Evolutionary conservation across 345 rosid species (phyloP).

Genomic region (Cardiospermum halicacabum): DNA sequence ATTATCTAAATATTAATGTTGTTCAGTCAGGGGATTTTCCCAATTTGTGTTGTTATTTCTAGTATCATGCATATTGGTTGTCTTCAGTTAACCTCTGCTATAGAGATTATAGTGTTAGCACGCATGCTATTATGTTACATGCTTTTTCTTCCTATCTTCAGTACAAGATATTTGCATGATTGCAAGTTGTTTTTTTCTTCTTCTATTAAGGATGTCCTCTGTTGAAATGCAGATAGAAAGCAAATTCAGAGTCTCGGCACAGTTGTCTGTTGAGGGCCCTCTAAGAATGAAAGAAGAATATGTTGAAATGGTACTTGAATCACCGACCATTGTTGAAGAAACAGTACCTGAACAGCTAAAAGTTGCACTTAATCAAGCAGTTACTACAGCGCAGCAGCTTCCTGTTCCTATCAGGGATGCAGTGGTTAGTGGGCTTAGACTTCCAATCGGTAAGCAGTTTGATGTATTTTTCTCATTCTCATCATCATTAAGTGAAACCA

Average conservation of each 20-base stretch:
- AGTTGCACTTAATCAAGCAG: slow-evolving; percentile 71
- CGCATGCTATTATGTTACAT: neutral
- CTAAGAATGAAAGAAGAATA: slow-evolving; percentile 84
- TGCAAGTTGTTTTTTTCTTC: neutral
- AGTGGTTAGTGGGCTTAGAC: slow-evolving; percentile 55
- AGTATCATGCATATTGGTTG: neutral
- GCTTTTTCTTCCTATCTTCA: slow-evolving; percentile 2
- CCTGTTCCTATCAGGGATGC: slow-evolving; percentile 71
- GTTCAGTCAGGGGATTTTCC: neutral
- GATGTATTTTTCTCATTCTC: neutral
- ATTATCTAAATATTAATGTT: neutral
- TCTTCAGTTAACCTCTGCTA: neutral
- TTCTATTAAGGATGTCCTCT: neutral
- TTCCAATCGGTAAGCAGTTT: slow-evolving; percentile 73
- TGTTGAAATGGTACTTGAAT: slow-evolving; percentile 68
- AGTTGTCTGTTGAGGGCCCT: slow-evolving; percentile 91
- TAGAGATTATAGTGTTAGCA: neutral
- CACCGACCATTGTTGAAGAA: slow-evolving; percentile 79
- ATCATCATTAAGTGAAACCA: neutral
- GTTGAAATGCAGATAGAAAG: slow-evolving; percentile 69
- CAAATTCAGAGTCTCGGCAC: slow-evolving; percentile 55
- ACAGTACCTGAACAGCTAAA: slow-evolving; percentile 78
- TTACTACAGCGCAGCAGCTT: slow-evolving; percentile 62
- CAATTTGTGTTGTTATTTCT: neutral
- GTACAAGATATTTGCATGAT: neutral